Evolutionary conservation across 2,329 filamentous ascomycete genomes (phyloP).

Genomic region (Paecilomyces variotii): DNA sequence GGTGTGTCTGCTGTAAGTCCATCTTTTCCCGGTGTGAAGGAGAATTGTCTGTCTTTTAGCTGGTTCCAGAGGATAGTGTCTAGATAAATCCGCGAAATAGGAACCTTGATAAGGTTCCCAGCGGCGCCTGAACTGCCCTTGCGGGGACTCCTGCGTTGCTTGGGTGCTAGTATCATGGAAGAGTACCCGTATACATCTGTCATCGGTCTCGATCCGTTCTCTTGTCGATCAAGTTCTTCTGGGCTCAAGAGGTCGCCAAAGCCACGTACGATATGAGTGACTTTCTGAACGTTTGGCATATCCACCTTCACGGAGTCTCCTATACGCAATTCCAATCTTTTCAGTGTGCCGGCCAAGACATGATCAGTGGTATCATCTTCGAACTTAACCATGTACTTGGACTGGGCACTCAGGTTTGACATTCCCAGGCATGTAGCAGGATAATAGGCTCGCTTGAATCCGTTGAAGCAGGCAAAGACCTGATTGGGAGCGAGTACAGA

Average conservation of each 20-base stretch:
- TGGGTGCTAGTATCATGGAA: conserved; percentile 34
- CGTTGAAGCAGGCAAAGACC: conserved; percentile 52
- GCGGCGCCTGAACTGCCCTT: conserved; percentile 18
- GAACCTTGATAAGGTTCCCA: conserved; percentile 31
- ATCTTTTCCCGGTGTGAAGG: conserved; percentile 14
- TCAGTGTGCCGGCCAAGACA: conserved; percentile 32
- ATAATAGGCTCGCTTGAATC: conserved; percentile 48
- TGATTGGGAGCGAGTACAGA: conserved; percentile 40
- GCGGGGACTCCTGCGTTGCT: conserved; percentile 35
- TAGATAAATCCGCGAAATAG: conserved; percentile 38
- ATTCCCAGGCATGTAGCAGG: conserved; percentile 51
- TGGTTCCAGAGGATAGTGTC: conserved; percentile 40
- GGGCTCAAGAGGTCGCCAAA: conserved; percentile 29
- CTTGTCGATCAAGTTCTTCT: conserved; percentile 17
- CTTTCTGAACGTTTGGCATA: conserved; percentile 32
- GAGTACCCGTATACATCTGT: conserved; percentile 38
- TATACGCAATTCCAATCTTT: conserved; percentile 36
- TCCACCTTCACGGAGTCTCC: conserved; percentile 42
- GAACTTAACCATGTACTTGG: conserved; percentile 39
- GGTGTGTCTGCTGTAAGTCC: conserved; percentile 27
- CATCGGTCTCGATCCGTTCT: conserved; percentile 18
- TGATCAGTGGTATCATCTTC: conserved; percentile 36
- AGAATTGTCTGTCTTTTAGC: conserved; percentile 34
- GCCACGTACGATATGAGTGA: conserved; percentile 36
- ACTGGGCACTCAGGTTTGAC: conserved; percentile 28